phyloP scores from a whole-genome alignment of 2,329 filamentous ascomycete species.

The Thyridium curvatum region DNA sequence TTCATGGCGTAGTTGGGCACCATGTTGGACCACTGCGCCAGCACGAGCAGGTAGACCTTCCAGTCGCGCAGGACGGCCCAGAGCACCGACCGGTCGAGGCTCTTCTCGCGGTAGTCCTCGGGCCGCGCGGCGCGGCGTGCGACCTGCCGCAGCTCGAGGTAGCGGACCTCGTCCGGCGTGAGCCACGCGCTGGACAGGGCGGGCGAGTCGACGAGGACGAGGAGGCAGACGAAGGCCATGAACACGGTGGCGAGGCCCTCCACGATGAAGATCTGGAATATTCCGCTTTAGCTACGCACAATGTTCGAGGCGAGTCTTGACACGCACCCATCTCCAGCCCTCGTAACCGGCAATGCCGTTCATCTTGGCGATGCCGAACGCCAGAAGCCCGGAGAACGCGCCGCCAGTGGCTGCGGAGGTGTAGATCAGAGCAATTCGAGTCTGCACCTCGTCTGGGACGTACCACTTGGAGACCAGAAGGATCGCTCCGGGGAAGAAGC shows the following conservation, averaged over 20 bases:
- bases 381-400: slow-evolving; percentile 39
- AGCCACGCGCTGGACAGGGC: slow-evolving; percentile 27
- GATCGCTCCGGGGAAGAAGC: slow-evolving; percentile 24
- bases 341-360: slow-evolving; percentile 4
- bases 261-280: slow-evolving; percentile 45
- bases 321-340: slow-evolving; percentile 39
- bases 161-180: slow-evolving; percentile 29
- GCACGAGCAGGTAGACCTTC: slow-evolving; percentile 35
- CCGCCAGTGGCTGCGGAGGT: slow-evolving; percentile 28
- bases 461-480: slow-evolving; percentile 25
- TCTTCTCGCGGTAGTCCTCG: slow-evolving; percentile 16
- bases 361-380: slow-evolving; percentile 31
- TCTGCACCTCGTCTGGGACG: slow-evolving; percentile 19
- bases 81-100: slow-evolving; percentile 25
- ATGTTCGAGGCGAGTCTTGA: too few relatives aligned
- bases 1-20: slow-evolving; percentile 21
- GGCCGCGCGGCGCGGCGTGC: slow-evolving; percentile 16
- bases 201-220: slow-evolving; percentile 39
- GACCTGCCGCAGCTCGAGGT: slow-evolving; percentile 29
- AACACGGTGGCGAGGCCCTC: slow-evolving; percentile 37
- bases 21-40: slow-evolving; percentile 35
- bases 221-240: slow-evolving; percentile 31
- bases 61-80: slow-evolving; percentile 35
- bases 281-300: too few relatives aligned
- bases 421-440: slow-evolving; percentile 26